These are phyloP conservation scores for Pterocarpus macrocarpus DNA, from an alignment of 306 rosid genomes.

Conservation along the genomic window DNA sequence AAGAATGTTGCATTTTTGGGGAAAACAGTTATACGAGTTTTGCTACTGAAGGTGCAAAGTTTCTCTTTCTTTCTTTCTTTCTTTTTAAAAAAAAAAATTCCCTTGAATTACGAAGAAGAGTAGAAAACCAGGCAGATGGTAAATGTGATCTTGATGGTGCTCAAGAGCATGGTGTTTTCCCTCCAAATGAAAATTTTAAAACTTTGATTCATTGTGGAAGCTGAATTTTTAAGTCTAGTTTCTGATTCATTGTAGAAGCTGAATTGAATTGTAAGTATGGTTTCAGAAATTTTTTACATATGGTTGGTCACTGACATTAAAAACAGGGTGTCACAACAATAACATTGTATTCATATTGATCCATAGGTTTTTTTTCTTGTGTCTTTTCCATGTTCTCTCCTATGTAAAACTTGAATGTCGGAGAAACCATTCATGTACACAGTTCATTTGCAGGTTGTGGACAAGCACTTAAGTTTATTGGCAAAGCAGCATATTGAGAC, in stretches of 20 bases:
- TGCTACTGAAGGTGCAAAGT: not conserved
- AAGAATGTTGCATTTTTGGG: not conserved
- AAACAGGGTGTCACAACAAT: not conserved
- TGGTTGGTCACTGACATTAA: not conserved
- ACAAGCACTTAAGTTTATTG: slow-evolving; percentile 83
- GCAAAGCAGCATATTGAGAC: slow-evolving; percentile 95
- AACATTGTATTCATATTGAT: not conserved
- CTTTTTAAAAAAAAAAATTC: too few relatives aligned
- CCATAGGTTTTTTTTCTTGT: not conserved
- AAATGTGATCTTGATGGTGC: not conserved
- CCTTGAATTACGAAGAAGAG: not conserved
- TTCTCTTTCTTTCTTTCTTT: not conserved
- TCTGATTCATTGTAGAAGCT: not conserved
- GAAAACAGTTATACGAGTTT: not conserved
- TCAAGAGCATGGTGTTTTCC: not conserved
- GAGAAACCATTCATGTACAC: slow-evolving; percentile 40
- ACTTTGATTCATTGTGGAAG: not conserved
- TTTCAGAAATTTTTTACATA: slow-evolving; percentile 5
- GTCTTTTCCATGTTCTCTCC: not conserved
- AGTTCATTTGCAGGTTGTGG: slow-evolving; percentile 77
- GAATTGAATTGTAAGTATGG: not conserved
- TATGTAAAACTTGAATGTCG: not conserved
- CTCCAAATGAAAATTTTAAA: not conserved
- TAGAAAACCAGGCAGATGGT: not conserved
- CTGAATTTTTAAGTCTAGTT: not conserved